Base-by-base conservation (phyloP, 164 flowering plant genomes). In the Protea cynaroides region DNA sequence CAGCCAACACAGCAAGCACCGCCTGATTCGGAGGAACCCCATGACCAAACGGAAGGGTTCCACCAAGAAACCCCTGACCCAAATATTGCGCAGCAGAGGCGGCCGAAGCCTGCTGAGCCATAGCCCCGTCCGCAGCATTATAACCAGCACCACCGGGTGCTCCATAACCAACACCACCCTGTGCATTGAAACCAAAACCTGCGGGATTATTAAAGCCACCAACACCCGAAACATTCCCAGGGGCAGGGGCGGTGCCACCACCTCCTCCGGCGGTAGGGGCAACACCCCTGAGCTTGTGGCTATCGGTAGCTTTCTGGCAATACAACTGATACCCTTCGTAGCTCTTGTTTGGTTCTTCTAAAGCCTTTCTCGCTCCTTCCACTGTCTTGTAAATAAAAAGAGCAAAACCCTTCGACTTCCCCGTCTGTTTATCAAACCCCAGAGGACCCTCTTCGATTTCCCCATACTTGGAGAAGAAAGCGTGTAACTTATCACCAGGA, bases 401-500 rank as follows among this genome's bases (percentile, higher is more conserved):
- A 0, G 81, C 76, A 59, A 67, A 78, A 47, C 81, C 81, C 66
- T 72, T 75, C 1, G 79, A 57, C 50, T 75, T 78, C 47, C 81
- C 81, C 3, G 81, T 75, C 65, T 24, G 51, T 57, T 69, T 78
- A 64, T 78, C 78, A 24, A 78, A 69, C 65, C 81, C 81, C 47
- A 78, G 57, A 9, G 81, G 81, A 12, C 81, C 81, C 25, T 78
- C 81, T 25, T 75, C 81, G 23, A 78, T 73, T 46, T 78, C 81
- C 37, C 81, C 81, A 60, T 61, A 78, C 62, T 67, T 70, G 12
- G 76, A 66, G 47, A 78, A 78, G 68, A 69, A 72, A 17, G 62
- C 25, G 38, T 51, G 71, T 46, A 78, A 62, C 23, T 59, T 70
- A 25, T 69, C 67, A 11, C 62, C 58, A 2, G 72, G 25, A n/a